phyloP scores from a whole-genome alignment of 768 basidiomycete genomes.

The Lepiota subincarnata region DNA sequence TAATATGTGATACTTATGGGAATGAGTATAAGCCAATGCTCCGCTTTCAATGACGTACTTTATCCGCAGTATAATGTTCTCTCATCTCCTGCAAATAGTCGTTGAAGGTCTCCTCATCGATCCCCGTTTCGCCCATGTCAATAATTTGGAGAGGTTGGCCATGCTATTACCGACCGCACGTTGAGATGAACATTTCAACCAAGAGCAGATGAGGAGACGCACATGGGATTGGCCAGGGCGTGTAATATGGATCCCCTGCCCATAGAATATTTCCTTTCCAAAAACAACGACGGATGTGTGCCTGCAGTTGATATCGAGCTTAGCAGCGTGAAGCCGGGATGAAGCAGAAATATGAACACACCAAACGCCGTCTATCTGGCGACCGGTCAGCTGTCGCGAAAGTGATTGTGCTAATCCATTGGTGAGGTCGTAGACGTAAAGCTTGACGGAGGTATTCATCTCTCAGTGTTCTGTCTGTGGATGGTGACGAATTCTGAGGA shows the following conservation, averaged over 20 bases:
- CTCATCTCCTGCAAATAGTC: constrained; percentile 79
- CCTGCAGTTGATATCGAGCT: constrained; percentile 30
- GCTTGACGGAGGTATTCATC: constrained; percentile 52
- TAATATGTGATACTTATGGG: constrained; percentile 74
- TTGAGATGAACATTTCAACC: background rate
- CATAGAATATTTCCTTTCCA: constrained; percentile 85
- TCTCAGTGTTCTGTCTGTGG: background rate
- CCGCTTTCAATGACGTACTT: constrained; percentile 44
- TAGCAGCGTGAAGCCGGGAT: background rate
- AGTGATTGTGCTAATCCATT: constrained; percentile 79
- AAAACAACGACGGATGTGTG: constrained; percentile 91
- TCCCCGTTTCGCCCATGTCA: constrained; percentile 72
- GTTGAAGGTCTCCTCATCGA: constrained; percentile 82
- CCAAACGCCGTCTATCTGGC: constrained; percentile 94
- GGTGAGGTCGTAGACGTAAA: constrained; percentile 91
- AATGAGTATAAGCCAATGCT: background rate
- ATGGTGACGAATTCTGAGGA: no score
- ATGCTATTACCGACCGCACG: constrained; percentile 41
- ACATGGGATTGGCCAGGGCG: constrained; percentile 81
- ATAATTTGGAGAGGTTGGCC: constrained; percentile 67
- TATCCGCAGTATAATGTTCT: constrained; percentile 84
- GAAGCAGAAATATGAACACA: constrained; percentile 24
- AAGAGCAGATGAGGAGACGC: constrained; percentile 22
- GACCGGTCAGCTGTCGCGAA: constrained; percentile 77
- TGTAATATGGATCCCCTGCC: constrained; percentile 74